Percentiles rank a stretch among this genome's conserved stretches.
Conservation (phyloP, 1,284 basidiomycete genomes). For the Lignosus rhinocerotis region DNA sequence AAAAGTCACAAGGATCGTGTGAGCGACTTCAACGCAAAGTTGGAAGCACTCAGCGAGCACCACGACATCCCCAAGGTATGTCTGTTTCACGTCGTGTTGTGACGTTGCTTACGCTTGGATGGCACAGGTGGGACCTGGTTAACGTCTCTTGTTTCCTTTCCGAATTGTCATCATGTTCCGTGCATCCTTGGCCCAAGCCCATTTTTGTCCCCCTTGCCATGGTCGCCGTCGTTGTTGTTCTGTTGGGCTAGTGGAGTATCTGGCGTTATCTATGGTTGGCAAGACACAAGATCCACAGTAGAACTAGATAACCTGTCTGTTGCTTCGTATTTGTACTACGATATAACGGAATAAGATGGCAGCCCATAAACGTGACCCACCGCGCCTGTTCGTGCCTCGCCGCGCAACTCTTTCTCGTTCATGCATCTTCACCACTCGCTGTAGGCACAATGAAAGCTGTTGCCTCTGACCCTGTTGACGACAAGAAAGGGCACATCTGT, state of each 20-base stretch:
- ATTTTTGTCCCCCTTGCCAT: not conserved
- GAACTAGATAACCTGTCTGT: slow-evolving; percentile 26
- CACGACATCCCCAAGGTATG: slow-evolving; percentile 90
- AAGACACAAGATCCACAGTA: slow-evolving; percentile 2
- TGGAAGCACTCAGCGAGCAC: slow-evolving; percentile 89
- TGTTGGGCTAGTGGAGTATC: not conserved
- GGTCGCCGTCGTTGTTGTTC: not conserved
- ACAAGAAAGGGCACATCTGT: slow-evolving; percentile 69
- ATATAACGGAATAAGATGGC: slow-evolving; percentile 33
- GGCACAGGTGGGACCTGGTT: slow-evolving; percentile 73
- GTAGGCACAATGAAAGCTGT: slow-evolving; percentile 33
- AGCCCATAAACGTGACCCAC: slow-evolving; percentile 33
- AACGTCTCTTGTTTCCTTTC: slow-evolving; percentile 38
- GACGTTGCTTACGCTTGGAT: not conserved
- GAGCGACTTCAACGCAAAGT: slow-evolving; percentile 85
- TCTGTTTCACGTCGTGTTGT: slow-evolving; percentile 13
- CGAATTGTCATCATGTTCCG: slow-evolving; percentile 7
- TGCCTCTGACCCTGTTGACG: slow-evolving; percentile 26
- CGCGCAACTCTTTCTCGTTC: slow-evolving; percentile 31
- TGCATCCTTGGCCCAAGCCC: slow-evolving; percentile 3
- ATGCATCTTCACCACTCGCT: slow-evolving; percentile 29
- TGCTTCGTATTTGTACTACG: slow-evolving; percentile 36
- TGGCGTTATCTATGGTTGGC: slow-evolving; percentile 1
- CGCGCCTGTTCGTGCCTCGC: slow-evolving; percentile 25
- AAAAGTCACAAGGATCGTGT: slow-evolving; percentile 97